Evolutionary conservation across 768 basidiomycete genomes (phyloP).

Genomic region (Mycena floridula): DNA sequence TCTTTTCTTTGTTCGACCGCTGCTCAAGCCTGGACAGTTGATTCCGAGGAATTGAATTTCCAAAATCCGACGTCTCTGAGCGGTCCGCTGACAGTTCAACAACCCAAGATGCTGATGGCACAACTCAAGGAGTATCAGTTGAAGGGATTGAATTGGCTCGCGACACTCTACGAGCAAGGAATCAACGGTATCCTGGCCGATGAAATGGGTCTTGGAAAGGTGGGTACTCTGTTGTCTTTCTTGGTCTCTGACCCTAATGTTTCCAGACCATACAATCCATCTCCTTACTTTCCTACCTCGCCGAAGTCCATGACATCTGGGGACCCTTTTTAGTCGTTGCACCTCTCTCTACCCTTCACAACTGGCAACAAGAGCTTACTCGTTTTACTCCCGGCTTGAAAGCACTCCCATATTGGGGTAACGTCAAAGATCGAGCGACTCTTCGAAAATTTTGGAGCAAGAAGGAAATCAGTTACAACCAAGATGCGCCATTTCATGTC

Average conservation of each 20-base stretch:
- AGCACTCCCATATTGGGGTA: conserved; percentile 97
- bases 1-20: conserved; percentile 2
- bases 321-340: conserved; percentile 98
- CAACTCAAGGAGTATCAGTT: conserved; percentile 97
- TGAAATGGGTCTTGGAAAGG: conserved; percentile 96
- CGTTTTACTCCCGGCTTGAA: conserved; percentile 93
- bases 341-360: conserved; percentile 94
- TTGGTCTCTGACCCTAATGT: background rate
- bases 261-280: conserved; percentile 94
- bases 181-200: conserved; percentile 99
- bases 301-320: conserved; percentile 98
- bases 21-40: conserved; percentile 43
- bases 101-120: conserved; percentile 95
- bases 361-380: conserved; percentile 98
- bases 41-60: conserved; percentile 97
- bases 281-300: conserved; percentile 90
- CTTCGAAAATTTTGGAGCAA: conserved; percentile 97
- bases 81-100: conserved; percentile 78
- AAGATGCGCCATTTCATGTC: conserved; percentile 94
- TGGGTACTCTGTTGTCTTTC: conserved; percentile 14
- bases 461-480: conserved; percentile 92
- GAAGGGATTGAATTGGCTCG: conserved; percentile 97
- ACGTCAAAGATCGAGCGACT: conserved; percentile 90
- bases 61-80: conserved; percentile 93
- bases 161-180: conserved; percentile 95